Base-by-base conservation (phyloP, 2,329 filamentous ascomycete genomes). In the Samsoniella hepiali region DNA sequence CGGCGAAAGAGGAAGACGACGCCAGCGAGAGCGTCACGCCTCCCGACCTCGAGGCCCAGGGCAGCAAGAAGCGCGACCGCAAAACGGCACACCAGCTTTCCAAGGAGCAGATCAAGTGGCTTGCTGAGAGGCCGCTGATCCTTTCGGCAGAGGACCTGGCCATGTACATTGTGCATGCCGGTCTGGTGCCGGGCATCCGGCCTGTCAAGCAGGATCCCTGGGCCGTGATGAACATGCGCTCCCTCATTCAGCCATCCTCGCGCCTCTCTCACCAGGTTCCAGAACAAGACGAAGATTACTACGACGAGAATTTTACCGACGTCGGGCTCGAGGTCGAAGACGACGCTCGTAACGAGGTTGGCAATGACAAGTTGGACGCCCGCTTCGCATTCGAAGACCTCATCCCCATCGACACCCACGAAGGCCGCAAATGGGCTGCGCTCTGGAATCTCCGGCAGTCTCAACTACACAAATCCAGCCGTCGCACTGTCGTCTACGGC, bases 181-280 rank as follows among this genome's bases (percentile, higher is more conserved):
- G 95, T 1, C 81, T 98, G 2, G 88, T 95, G 0, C 91, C 94
- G 0, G 89, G 88, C 5, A 78, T 96, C 0, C 75, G 84, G 0
- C 80, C 96, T 15, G 81, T 88, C 53, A 79, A 83, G 58, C 94
- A 89, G 69, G 83, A 97, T 74, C 89, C 93, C 0, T 88, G 86
- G 74, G 88, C 89, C 58, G 90, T 91, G 47, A 97, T 97, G 93
- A 95, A 92, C 72, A 96, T 99, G 91, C 87, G 93, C 63, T 91
- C 88, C 7, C 84, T 97, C 61, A 82, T 90, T 68, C 82, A 80
- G 67, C 59, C 59, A 50, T 77, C 87, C 7, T 73, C 72, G 36
- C 70, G 73, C 58, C 71, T 76, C 31, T 73, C 77, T 34, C 75
- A 75, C 78, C 66, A 79, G 70, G 66, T 75, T 69, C 60, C 75